These are phyloP conservation scores for Curvularia eragrostidis DNA, from an alignment of 2,329 filamentous ascomycete species.

Conservation along the genomic window DNA sequence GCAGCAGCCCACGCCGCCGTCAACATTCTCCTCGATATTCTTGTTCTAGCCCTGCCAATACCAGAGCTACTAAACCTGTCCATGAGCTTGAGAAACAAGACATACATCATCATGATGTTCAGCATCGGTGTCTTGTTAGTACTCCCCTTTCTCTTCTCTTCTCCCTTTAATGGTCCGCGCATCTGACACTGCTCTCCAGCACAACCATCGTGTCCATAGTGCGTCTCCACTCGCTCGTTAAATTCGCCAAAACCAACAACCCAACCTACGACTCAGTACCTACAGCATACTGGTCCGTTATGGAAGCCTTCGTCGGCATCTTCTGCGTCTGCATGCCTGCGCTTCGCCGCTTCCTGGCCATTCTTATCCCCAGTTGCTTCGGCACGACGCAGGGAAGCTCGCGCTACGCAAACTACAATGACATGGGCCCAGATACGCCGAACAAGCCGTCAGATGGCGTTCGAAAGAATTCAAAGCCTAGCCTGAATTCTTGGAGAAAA, in stretches of 20 bases:
- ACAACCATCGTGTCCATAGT: conserved; percentile 51
- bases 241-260: conserved; percentile 51
- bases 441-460: background rate
- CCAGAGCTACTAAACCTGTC: conserved; percentile 26
- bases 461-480: background rate
- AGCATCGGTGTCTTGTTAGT: conserved; percentile 47
- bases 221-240: conserved; percentile 50
- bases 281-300: conserved; percentile 22
- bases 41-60: conserved; percentile 24
- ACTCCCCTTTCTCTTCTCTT: background rate
- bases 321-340: conserved; percentile 30
- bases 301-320: conserved; percentile 27
- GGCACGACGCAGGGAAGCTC: conserved; percentile 14
- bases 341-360: conserved; percentile 21
- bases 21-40: conserved; percentile 30
- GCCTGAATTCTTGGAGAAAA: background rate
- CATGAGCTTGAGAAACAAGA: conserved; percentile 35
- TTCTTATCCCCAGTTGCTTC: conserved; percentile 44
- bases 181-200: conserved; percentile 9
- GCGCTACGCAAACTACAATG: background rate
- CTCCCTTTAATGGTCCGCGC: background rate
- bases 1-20: conserved; percentile 18
- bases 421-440: background rate
- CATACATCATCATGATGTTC: conserved; percentile 43
- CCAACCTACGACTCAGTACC: conserved; percentile 43